Percentiles rank a stretch among this genome's conserved stretches.
Evolutionary conservation across 192 early-diverging fungal species (phyloP).

Genomic region (Coemansia sp.): DNA sequence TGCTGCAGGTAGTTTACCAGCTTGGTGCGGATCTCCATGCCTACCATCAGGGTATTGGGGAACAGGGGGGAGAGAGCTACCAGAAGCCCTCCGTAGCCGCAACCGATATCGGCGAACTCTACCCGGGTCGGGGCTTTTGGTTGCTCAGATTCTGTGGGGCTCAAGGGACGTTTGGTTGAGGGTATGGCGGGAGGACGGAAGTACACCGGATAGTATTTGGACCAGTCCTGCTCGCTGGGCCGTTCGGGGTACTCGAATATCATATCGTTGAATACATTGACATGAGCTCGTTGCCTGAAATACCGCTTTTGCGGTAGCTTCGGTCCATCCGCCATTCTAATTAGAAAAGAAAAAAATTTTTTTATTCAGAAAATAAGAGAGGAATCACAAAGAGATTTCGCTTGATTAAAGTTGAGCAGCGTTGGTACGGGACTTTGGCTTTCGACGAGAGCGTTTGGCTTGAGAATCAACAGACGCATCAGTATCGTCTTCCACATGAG

Average conservation of each 20-base stretch:
- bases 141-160: too few species aligned
- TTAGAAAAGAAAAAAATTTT: not conserved
- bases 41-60: slow-evolving; percentile 90
- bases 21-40: slow-evolving; percentile 98
- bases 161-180: slow-evolving; percentile 11
- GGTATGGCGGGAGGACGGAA: slow-evolving; percentile 12
- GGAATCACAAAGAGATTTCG: not conserved
- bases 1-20: slow-evolving; percentile 90
- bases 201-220: slow-evolving; percentile 77
- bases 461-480: slow-evolving; percentile 28
- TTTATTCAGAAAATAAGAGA: not conserved
- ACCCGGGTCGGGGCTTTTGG: slow-evolving; percentile 46
- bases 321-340: slow-evolving; percentile 12
- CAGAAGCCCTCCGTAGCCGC: slow-evolving; percentile 94
- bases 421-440: slow-evolving; percentile 36
- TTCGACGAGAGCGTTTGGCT: slow-evolving; percentile 43
- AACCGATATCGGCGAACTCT: slow-evolving; percentile 98
- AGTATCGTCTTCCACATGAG: slow-evolving; percentile 36
- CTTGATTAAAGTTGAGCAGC: slow-evolving; percentile 3
- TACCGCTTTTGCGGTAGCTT: slow-evolving; percentile 73
- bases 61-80: slow-evolving; percentile 86
- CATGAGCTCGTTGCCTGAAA: slow-evolving; percentile 88
- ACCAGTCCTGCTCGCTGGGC: slow-evolving; percentile 88
- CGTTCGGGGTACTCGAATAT: slow-evolving; percentile 80
- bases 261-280: slow-evolving; percentile 97